These are phyloP conservation scores for Wilcoxina mikolae DNA, from an alignment of 495 filamentous ascomycete species.

Conservation along the genomic window DNA sequence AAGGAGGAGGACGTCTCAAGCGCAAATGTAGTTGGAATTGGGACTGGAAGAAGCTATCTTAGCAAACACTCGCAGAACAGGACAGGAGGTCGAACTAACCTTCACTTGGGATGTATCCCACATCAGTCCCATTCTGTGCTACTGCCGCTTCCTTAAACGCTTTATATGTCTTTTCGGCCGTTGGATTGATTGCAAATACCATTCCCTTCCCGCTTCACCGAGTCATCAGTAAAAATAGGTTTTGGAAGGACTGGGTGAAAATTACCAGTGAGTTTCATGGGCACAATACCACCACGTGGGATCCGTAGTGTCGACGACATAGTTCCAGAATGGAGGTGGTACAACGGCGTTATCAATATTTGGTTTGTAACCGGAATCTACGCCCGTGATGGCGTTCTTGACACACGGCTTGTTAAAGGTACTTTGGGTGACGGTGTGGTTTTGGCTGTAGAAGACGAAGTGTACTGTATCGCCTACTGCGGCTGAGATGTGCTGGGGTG, in stretches of 20 bases:
- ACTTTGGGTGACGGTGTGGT: slow-evolving; percentile 60
- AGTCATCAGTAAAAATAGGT: too few species aligned
- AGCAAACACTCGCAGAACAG: neutral
- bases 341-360: slow-evolving; percentile 45
- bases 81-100: too few species aligned
- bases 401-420: slow-evolving; percentile 55
- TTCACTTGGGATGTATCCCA: too few species aligned
- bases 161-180: slow-evolving; percentile 43
- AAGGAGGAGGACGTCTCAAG: neutral
- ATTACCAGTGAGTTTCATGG: slow-evolving; percentile 33
- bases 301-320: slow-evolving; percentile 13
- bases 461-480: slow-evolving; percentile 48
- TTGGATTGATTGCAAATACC: slow-evolving; percentile 62
- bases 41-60: neutral
- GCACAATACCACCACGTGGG: slow-evolving; percentile 49
- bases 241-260: too few species aligned
- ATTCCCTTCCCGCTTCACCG: slow-evolving; percentile 61
- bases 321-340: slow-evolving; percentile 20
- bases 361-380: slow-evolving; percentile 53
- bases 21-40: neutral
- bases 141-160: neutral
- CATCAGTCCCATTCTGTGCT: neutral
- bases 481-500: slow-evolving; percentile 41
- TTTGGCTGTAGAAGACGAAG: slow-evolving; percentile 53
- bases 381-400: slow-evolving; percentile 38